These are phyloP conservation scores for Oxytropis ochrocephala DNA, from an alignment of 306 rosid species.

Conservation along the genomic window DNA sequence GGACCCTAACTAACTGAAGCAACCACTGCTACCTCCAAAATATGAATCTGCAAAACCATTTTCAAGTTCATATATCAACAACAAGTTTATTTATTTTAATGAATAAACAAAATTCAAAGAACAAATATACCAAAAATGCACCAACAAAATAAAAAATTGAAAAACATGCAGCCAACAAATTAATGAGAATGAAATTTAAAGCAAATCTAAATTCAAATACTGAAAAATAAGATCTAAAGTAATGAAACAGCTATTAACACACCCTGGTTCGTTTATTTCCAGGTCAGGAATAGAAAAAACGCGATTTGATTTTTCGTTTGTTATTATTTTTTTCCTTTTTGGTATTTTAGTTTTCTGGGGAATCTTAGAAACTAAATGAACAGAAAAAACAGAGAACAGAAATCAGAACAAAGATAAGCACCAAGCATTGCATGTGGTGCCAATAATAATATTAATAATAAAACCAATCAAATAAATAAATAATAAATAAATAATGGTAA, in stretches of 20 bases:
- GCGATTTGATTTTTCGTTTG: not conserved
- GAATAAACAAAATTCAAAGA: not conserved
- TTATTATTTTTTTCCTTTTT: not conserved
- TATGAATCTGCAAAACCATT: not conserved
- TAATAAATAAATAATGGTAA: too few species aligned
- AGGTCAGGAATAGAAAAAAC: slow-evolving; percentile 7
- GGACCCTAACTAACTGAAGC: not conserved
- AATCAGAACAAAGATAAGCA: not conserved
- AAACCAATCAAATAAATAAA: too few species aligned
- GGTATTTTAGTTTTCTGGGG: not conserved
- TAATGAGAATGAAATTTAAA: not conserved
- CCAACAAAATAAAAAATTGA: not conserved
- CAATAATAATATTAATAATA: not conserved
- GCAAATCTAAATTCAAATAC: not conserved
- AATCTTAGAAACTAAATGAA: not conserved
- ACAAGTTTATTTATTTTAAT: not conserved
- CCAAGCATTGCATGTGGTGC: not conserved
- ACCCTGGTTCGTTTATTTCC: not conserved
- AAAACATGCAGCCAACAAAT: not conserved
- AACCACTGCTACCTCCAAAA: not conserved
- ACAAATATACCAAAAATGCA: not conserved
- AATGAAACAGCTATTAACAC: not conserved
- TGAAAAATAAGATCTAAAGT: slow-evolving; percentile 4
- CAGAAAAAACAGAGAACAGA: not conserved
- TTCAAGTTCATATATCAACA: not conserved